phyloP scores from a whole-genome alignment of 495 filamentous ascomycete genomes.

The Oleoguttula mirabilis region DNA sequence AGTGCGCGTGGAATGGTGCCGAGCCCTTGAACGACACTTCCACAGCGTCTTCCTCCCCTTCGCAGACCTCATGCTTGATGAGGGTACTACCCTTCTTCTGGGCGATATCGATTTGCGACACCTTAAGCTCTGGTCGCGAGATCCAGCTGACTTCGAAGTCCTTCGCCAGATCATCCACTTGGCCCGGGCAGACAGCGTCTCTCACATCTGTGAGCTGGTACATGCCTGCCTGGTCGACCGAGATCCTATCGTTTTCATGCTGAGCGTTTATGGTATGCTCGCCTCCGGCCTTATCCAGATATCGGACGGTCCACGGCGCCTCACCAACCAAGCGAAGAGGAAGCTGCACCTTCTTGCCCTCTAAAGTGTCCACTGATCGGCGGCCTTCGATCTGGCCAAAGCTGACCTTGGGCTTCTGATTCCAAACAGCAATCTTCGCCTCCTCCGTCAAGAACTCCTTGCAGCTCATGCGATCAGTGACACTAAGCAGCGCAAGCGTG shows the following conservation, averaged over 20 bases:
- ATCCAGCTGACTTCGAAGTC: conserved; percentile 76
- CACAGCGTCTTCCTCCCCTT: conserved; percentile 82
- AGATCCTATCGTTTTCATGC: conserved; percentile 58
- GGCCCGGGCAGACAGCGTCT: conserved; percentile 69
- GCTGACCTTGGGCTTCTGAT: conserved; percentile 68
- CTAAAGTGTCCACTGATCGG: conserved; percentile 57
- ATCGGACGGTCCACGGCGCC: conserved; percentile 67
- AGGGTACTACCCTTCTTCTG: conserved; percentile 30
- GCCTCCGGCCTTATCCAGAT: conserved; percentile 49
- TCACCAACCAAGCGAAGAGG: conserved; percentile 77
- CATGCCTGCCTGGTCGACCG: conserved; percentile 51
- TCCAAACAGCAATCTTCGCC: conserved; percentile 69
- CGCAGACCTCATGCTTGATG: conserved; percentile 70
- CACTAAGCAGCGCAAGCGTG: conserved; percentile 62
- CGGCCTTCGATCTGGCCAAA: conserved; percentile 77
- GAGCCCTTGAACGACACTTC: conserved; percentile 63
- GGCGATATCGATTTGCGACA: conserved; percentile 48
- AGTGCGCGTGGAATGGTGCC: conserved; percentile 73
- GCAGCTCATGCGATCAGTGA: conserved; percentile 78
- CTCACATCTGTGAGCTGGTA: conserved; percentile 67
- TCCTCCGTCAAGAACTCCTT: conserved; percentile 71
- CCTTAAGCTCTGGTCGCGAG: conserved; percentile 57
- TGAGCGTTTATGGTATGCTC: conserved; percentile 31
- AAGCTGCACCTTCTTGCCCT: conserved; percentile 56
- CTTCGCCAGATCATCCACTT: conserved; percentile 56